phyloP scores from a whole-genome alignment of 2,329 filamentous ascomycete species.

The Cephalotrichum gorgonifer region DNA sequence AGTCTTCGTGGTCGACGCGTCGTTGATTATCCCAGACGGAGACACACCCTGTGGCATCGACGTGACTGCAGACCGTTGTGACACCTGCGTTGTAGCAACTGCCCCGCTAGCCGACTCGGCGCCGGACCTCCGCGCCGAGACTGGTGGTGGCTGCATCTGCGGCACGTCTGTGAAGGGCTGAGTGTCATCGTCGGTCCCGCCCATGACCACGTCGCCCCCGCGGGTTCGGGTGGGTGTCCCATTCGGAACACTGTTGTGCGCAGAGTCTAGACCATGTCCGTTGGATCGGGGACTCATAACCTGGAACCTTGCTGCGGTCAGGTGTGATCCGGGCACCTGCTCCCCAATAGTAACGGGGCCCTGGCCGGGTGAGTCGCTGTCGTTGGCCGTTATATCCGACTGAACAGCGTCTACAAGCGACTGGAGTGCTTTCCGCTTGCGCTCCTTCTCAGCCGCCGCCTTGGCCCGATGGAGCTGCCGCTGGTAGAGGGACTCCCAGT shows the following conservation, averaged over 20 bases:
- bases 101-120: slow-evolving; percentile 25
- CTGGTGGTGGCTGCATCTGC: slow-evolving; percentile 37
- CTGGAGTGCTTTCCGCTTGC: slow-evolving; percentile 53
- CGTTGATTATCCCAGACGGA: slow-evolving; percentile 57
- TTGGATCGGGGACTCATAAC: slow-evolving; percentile 50
- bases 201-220: slow-evolving; percentile 52
- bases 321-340: slow-evolving; percentile 41
- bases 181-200: slow-evolving; percentile 37
- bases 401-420: slow-evolving; percentile 37
- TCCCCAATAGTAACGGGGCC: slow-evolving; percentile 54
- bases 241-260: slow-evolving; percentile 37
- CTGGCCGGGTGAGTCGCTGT: slow-evolving; percentile 42
- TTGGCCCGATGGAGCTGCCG: slow-evolving; percentile 58
- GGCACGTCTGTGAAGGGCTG: slow-evolving; percentile 34
- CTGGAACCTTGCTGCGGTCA: slow-evolving; percentile 42
- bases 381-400: slow-evolving; percentile 41
- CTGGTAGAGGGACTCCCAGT: slow-evolving; percentile 75
- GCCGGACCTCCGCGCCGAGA: slow-evolving; percentile 13
- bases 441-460: slow-evolving; percentile 47
- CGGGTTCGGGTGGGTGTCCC: slow-evolving; percentile 31
- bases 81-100: slow-evolving; percentile 42
- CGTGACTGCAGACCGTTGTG: slow-evolving; percentile 53
- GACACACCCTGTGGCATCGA: slow-evolving; percentile 46
- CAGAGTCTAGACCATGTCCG: slow-evolving; percentile 35
- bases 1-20: slow-evolving; percentile 90